A percentile compares a stretch with the other conserved stretches of the same genome.
Conservation (phyloP, 169 alveolate genomes). For the Toxoplasma gondii region DNA sequence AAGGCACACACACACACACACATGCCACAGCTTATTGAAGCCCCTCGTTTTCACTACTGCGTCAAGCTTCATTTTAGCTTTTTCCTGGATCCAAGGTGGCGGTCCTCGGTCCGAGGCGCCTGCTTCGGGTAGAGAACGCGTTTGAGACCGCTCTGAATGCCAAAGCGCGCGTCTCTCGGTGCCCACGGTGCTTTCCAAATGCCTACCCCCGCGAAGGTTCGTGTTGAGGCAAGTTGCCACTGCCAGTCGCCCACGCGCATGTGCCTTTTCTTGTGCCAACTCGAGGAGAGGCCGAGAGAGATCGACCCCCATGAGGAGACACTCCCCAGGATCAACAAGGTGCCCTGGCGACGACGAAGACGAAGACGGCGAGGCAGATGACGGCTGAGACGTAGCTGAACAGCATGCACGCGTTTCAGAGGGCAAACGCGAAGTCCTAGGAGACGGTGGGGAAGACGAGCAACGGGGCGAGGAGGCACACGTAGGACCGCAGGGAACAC, state of each 20-base stretch:
- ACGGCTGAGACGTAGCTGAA: neutral
- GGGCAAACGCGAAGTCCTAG: constrained; percentile 1
- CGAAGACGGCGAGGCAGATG: constrained; percentile 35
- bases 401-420: constrained; percentile 26
- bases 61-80: too few species aligned
- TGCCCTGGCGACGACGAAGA: neutral
- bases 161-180: too few species aligned
- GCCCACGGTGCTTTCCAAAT: too few species aligned
- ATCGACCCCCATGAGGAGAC: neutral
- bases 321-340: neutral
- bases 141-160: too few species aligned
- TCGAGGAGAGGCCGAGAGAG: neutral
- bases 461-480: neutral
- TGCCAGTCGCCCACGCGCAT: constrained; percentile 6
- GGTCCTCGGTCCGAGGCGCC: too few species aligned
- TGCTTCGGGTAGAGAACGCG: too few species aligned
- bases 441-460: neutral
- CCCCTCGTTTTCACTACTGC: too few species aligned
- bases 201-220: neutral
- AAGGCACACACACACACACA: too few species aligned
- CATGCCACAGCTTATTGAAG: too few species aligned
- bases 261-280: neutral
- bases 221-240: constrained; percentile 3
- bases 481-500: constrained; percentile 66
- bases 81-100: too few species aligned